phyloP scores from a whole-genome alignment of 148 eudicot species.

The Chenopodium album region DNA sequence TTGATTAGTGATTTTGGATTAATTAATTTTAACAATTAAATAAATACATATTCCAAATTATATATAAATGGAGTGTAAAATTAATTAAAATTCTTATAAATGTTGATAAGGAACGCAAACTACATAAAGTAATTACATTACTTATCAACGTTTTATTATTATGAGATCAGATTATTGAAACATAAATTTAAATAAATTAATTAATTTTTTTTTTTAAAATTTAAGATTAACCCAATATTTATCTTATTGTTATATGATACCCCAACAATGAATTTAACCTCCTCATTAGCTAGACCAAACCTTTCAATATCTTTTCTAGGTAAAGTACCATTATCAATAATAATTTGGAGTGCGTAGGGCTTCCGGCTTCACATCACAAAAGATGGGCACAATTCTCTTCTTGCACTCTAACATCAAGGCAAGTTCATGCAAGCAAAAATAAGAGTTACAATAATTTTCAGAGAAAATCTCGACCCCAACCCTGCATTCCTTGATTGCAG shows the following conservation, averaged over 20 bases:
- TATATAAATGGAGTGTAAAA: too few species aligned
- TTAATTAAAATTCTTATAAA: too few species aligned
- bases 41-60: too few species aligned
- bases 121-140: too few species aligned
- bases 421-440: conserved; percentile 67
- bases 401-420: conserved; percentile 48
- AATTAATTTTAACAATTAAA: too few species aligned
- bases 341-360: conserved; percentile 59
- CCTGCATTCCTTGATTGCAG: conserved; percentile 35
- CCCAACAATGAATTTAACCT: conserved; percentile 56
- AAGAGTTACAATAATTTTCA: conserved; percentile 54
- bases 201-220: too few species aligned
- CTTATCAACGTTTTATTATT: too few species aligned
- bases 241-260: conserved; percentile 44
- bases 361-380: conserved; percentile 61
- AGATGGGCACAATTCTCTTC: conserved; percentile 55
- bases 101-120: too few species aligned
- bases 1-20: neutral
- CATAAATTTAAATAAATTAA: too few species aligned
- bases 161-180: too few species aligned
- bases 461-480: conserved; percentile 66
- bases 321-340: conserved; percentile 30
- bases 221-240: conserved; percentile 37
- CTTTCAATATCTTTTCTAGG: conserved; percentile 33
- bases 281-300: conserved; percentile 50